Conservation (phyloP, 176 grass and related monocot species). For the Oryza punctata region DNA sequence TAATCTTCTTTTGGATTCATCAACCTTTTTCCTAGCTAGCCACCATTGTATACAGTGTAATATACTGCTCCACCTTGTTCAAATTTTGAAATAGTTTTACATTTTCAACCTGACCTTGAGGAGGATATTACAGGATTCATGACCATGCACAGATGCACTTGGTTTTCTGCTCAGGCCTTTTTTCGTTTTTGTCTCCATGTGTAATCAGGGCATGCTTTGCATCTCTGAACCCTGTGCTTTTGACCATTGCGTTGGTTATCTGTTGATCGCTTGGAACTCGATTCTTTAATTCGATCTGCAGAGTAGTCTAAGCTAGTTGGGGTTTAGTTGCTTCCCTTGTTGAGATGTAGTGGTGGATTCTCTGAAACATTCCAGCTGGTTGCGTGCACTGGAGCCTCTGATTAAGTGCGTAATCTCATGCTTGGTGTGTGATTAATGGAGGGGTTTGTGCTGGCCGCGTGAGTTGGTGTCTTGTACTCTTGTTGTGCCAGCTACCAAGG, state of each 20-base stretch:
- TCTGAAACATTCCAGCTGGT: conserved; percentile 16
- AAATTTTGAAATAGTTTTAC: conserved; percentile 39
- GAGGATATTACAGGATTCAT: conserved; percentile 8
- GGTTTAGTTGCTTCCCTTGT: background rate
- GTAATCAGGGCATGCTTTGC: background rate
- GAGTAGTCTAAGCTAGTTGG: background rate
- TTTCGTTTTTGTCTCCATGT: background rate
- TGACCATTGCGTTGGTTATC: background rate
- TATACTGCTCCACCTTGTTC: conserved; percentile 30
- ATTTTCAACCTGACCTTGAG: background rate
- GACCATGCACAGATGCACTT: background rate
- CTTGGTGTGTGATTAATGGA: conserved; percentile 51
- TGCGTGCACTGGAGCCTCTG: conserved; percentile 27
- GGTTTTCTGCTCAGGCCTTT: conserved; percentile 21
- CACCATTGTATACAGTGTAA: conserved; percentile 37
- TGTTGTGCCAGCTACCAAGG: conserved; percentile 50
- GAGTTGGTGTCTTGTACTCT: conserved; percentile 45
- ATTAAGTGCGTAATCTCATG: conserved; percentile 51
- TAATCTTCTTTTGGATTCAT: background rate
- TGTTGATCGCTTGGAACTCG: background rate
- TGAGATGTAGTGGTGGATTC: background rate
- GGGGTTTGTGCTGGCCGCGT: conserved; percentile 52
- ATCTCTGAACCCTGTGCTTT: background rate
- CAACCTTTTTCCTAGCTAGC: conserved; percentile 22
- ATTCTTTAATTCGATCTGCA: background rate